These are phyloP conservation scores for Penicillium sp. DNA, from an alignment of 2,329 filamentous ascomycete species.

Conservation along the genomic window DNA sequence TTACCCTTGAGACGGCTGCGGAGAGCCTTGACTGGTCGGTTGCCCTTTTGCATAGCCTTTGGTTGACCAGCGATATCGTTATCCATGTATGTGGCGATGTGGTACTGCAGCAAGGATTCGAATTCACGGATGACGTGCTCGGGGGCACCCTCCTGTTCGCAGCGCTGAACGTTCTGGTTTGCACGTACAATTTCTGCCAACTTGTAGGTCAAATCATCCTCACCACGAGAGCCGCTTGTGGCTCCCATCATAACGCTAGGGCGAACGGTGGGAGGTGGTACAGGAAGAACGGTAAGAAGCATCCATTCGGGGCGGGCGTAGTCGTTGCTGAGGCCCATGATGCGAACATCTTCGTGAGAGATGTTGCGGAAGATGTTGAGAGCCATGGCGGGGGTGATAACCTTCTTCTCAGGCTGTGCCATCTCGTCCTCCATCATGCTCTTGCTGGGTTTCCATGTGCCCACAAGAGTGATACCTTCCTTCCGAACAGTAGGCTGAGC, in stretches of 20 bases:
- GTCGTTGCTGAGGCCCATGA: conserved; percentile 88
- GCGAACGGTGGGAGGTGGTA: conserved; percentile 90
- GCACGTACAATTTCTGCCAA: conserved; percentile 96
- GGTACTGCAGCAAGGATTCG: conserved; percentile 87
- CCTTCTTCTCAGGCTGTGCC: conserved; percentile 70
- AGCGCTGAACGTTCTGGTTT: conserved; percentile 89
- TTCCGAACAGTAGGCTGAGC: conserved; percentile 81
- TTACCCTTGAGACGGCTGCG: conserved; percentile 97
- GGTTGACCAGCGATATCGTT: conserved; percentile 97
- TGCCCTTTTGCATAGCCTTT: conserved; percentile 92
- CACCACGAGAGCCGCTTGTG: conserved; percentile 83
- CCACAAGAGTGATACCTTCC: conserved; percentile 76
- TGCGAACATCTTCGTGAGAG: conserved; percentile 69
- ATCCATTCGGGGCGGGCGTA: conserved; percentile 98
- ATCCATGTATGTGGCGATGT: conserved; percentile 99
- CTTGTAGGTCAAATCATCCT: conserved; percentile 99
- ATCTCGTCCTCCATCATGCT: conserved; percentile 63
- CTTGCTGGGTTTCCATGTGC: conserved; percentile 65
- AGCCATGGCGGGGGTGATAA: conserved; percentile 77
- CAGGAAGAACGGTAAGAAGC: conserved; percentile 89
- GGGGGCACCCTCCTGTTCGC: conserved; percentile 84
- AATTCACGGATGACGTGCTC: conserved; percentile 89
- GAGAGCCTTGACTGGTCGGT: conserved; percentile 92
- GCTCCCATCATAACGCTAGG: conserved; percentile 97
- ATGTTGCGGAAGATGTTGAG: conserved; percentile 84